Evolutionary conservation across 1,284 basidiomycete genomes (phyloP).

Genomic region (Ustilago tritici): DNA sequence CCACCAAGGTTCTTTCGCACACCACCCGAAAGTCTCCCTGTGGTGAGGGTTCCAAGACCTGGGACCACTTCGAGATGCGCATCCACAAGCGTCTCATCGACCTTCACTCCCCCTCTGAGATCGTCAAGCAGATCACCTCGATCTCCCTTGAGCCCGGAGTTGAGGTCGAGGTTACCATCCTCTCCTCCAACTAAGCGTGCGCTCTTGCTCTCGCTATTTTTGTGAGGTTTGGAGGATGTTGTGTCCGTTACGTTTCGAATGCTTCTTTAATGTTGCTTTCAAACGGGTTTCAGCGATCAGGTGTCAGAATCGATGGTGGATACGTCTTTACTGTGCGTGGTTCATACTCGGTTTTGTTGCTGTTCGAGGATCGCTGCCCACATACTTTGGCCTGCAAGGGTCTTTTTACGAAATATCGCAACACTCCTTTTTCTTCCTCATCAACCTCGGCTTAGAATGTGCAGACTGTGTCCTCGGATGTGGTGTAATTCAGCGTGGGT

Average conservation of each 20-base stretch:
- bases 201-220: too few species aligned
- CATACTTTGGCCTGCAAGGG: constrained; percentile 7
- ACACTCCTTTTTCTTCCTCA: constrained; percentile 18
- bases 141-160: constrained; percentile 99
- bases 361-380: constrained; percentile 24
- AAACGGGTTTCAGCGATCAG: constrained; percentile 23
- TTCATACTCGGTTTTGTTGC: neutral
- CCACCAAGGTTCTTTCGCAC: constrained; percentile 98
- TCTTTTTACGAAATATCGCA: constrained; percentile 32
- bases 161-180: constrained; percentile 99
- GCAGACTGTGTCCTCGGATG: neutral
- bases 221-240: neutral
- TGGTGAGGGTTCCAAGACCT: constrained; percentile 99
- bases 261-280: constrained; percentile 7
- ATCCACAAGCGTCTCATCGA: constrained; percentile 99
- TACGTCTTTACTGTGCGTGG: constrained; percentile 39
- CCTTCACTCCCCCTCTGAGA: constrained; percentile 96
- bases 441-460: neutral
- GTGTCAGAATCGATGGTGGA: neutral
- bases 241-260: constrained; percentile 6
- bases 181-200: constrained; percentile 71
- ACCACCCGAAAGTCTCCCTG: constrained; percentile 83
- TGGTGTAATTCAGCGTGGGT: too few species aligned
- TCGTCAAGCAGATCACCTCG: constrained; percentile 99
- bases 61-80: constrained; percentile 99